Base-by-base conservation (phyloP, 169 alveolate genomes). In the Babesia caballi region DNA sequence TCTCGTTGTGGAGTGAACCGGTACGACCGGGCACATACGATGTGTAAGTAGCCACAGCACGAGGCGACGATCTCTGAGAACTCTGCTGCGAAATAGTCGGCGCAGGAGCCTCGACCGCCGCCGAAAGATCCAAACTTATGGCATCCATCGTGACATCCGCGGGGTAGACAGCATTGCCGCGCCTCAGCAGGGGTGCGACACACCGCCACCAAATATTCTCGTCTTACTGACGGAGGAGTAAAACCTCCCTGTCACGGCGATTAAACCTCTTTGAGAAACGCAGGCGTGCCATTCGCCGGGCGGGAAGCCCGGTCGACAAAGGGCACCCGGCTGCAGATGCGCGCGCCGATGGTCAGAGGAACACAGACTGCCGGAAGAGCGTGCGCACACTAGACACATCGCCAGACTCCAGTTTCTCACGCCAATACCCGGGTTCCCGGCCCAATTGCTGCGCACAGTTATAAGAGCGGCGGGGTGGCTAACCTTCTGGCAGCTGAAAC, bases 401-500 rank as follows among this genome's bases (percentile, higher is more conserved):
- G 14, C 51, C 28, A 19, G 14, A 12, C 11, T 7, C 38, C 32
- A 63, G 49, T 47, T 63, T 27, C 2, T 28, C 23, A 4, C 25
- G 3, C 73, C 73, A 63, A 30, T 63, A 28, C 35, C 17, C 17
- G 11, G 46, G 11, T 15, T 63, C 61, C 4, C 21, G 0, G 47
- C 73, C 58, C 3, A 63, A 49, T 14, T 42, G 35, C 73, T 63
- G 60, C 27, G 15, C 41, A 63, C 5, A 8, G 42, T 63, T 41
- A 28, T 3, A 47, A 4, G 0, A 0, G 2, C n/a, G n/a, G 5
- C 9, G 1, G 17, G 14, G 58, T 33, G 8, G n/a, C 84, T 21
- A 15, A 74, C 84, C 84, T 59, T 60, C 51, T 74, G 84, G 21
- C 36, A 44, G 35, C 59, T 35, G 46, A 74, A 58, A 70, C 60